phyloP scores from a whole-genome alignment of 306 rosid species.

The Cucumis cinereus region DNA sequence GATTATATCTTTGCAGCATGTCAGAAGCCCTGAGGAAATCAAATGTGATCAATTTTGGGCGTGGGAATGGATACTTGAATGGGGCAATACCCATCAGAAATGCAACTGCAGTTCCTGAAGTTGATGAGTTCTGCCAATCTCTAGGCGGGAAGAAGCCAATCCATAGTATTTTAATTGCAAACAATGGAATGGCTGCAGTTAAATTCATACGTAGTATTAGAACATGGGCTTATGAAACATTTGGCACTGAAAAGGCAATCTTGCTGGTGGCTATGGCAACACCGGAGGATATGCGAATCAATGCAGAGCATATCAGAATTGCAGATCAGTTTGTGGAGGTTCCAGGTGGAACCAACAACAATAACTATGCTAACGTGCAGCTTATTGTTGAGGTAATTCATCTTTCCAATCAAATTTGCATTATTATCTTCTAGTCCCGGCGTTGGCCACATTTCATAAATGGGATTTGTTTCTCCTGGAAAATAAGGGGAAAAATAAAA shows the following conservation, averaged over 20 bases:
- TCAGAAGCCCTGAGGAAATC: slow-evolving; percentile 38
- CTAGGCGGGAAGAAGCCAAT: slow-evolving; percentile 91
- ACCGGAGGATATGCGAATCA: slow-evolving; percentile 99
- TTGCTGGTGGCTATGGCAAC: slow-evolving; percentile 99
- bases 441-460: background rate
- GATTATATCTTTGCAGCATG: slow-evolving; percentile 27
- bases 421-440: background rate
- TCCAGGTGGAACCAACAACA: slow-evolving; percentile 99
- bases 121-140: slow-evolving; percentile 64
- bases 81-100: slow-evolving; percentile 44
- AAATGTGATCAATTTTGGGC: slow-evolving; percentile 33
- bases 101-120: slow-evolving; percentile 55
- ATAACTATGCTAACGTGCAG: slow-evolving; percentile 97
- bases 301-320: slow-evolving; percentile 98
- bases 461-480: background rate
- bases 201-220: slow-evolving; percentile 93
- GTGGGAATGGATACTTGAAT: slow-evolving; percentile 44
- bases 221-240: slow-evolving; percentile 92
- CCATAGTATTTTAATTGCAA: slow-evolving; percentile 88
- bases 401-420: slow-evolving; percentile 15
- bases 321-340: slow-evolving; percentile 99
- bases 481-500: background rate
- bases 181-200: slow-evolving; percentile 99
- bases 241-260: slow-evolving; percentile 92
- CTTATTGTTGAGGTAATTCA: slow-evolving; percentile 75